Conservation (phyloP, 352 stramenopile species). For the Phytophthora sp. region DNA sequence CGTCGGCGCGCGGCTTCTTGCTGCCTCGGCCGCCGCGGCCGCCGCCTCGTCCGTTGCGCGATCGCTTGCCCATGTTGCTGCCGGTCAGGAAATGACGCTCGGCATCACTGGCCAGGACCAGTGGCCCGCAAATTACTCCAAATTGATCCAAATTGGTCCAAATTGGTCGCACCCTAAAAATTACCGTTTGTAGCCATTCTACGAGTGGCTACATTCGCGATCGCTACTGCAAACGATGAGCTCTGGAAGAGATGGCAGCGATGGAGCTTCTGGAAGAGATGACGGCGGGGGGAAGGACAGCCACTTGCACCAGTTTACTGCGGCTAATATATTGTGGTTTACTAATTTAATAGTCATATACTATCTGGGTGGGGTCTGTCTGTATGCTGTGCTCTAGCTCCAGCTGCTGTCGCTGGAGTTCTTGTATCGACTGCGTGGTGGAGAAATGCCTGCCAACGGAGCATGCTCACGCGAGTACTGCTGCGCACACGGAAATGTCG, state of each 20-base stretch:
- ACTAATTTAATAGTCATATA: conserved; percentile 40
- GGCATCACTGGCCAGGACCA: conserved; percentile 19
- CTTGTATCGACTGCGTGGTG: conserved; percentile 16
- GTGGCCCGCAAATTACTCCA: too few relatives aligned
- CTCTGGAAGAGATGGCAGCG: conserved; percentile 10
- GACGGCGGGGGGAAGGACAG: too few relatives aligned
- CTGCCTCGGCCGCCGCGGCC: conserved; percentile 28
- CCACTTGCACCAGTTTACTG: conserved; percentile 4
- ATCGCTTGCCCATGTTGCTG: conserved; percentile 54
- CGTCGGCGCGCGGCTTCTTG: conserved; percentile 66
- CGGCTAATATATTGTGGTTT: conserved; percentile 30
- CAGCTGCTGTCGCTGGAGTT: background rate
- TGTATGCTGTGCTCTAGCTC: conserved; percentile 11
- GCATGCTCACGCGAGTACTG: conserved; percentile 71
- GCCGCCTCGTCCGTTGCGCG: conserved; percentile 43
- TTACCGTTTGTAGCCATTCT: too few relatives aligned
- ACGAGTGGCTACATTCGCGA: too few relatives aligned
- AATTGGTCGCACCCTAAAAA: too few relatives aligned
- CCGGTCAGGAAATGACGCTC: conserved; percentile 1
- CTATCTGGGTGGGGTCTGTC: conserved; percentile 16
- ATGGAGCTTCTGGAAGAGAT: too few relatives aligned
- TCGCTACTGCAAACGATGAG: background rate
- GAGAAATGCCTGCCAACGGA: conserved; percentile 22
- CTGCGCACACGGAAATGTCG: conserved; percentile 86
- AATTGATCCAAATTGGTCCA: too few relatives aligned